Evolutionary conservation across 2,329 filamentous ascomycete genomes (phyloP), one percentile per base, ranked within the genome.

Genomic region (Teratosphaeria epicoccoides): DNA sequence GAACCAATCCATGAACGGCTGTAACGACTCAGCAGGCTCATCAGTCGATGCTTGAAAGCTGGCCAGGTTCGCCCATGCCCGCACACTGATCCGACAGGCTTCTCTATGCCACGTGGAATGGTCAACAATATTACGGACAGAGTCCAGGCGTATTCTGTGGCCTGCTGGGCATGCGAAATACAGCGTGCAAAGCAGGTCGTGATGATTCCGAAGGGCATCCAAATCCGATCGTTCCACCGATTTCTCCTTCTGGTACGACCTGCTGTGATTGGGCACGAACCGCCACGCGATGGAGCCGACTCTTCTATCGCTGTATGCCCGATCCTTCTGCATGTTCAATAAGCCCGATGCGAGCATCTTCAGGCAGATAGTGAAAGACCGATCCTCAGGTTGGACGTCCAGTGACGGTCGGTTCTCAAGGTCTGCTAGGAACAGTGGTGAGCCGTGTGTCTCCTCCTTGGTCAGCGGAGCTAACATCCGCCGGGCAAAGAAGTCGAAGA

Each of bases 401-500:
- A 81, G 57, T 1, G 60, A 64, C 7, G 73, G 73, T 14, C 69
- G 62, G 14, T 63, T 60, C 26, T 74, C 68, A 2, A 81, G 69
- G 43, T 73, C 59, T 49, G 79, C 73, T 17, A 83, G 71, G 53
- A 82, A 82, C 2, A 57, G 55, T 7, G 76, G 75, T 2, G 80
- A 82, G 9, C 74, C 75, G 49, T 66, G 70, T 44, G 63, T 69
- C 53, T 76, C 69, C 59, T 83, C 80, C 2, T 72, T 71, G 49
- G 66, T 68, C 49, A 83, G 65, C 49, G 77, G 73, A 43, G 70
- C 68, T n/a, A 82, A 66, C 14, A 67, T 69, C 37, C 76, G 75
- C 37, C 69, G 72, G 6, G 77, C 77, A 55, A 82, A 83, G 65
- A 82, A 83, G 62, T 82, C 78, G 56, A 80, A 82, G 0, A 80